Evolutionary conservation across 1,284 basidiomycete genomes (phyloP).

Genomic region (Apiotrichum veenhuisii): DNA sequence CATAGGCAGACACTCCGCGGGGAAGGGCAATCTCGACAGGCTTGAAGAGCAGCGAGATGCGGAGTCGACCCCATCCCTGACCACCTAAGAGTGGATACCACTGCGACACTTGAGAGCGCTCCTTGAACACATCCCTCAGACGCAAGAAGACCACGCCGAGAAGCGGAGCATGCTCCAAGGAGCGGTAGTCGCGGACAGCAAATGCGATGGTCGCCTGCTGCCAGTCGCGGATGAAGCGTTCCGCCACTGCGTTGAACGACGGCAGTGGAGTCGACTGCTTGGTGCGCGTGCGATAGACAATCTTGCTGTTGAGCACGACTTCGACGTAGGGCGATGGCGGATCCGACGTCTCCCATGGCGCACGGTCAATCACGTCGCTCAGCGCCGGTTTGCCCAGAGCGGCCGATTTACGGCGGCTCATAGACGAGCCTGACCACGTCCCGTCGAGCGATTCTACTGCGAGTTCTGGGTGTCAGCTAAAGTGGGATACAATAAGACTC

Average conservation of each 20-base stretch:
- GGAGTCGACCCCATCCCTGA: slow-evolving; percentile 45
- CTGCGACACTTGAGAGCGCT: slow-evolving; percentile 37
- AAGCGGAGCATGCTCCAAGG: slow-evolving; percentile 49
- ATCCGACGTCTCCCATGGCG: slow-evolving; percentile 40
- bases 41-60: slow-evolving; percentile 49
- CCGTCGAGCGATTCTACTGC: slow-evolving; percentile 39
- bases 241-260: slow-evolving; percentile 52
- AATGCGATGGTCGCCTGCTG: slow-evolving; percentile 47
- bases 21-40: slow-evolving; percentile 46
- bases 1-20: slow-evolving; percentile 38
- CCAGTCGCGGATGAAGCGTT: slow-evolving; percentile 53
- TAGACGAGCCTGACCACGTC: slow-evolving; percentile 33
- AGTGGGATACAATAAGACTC: slow-evolving; percentile 10
- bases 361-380: slow-evolving; percentile 38
- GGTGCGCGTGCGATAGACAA: slow-evolving; percentile 50
- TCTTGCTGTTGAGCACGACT: slow-evolving; percentile 52
- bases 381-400: slow-evolving; percentile 44
- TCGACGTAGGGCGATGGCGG: slow-evolving; percentile 50
- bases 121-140: slow-evolving; percentile 33
- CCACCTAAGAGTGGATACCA: slow-evolving; percentile 47
- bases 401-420: slow-evolving; percentile 24
- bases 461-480: slow-evolving; percentile 28
- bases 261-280: slow-evolving; percentile 50
- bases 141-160: slow-evolving; percentile 38
- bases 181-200: slow-evolving; percentile 50